Base-by-base conservation (phyloP, 2,329 filamentous ascomycete species). In the Penicillium sp. region DNA sequence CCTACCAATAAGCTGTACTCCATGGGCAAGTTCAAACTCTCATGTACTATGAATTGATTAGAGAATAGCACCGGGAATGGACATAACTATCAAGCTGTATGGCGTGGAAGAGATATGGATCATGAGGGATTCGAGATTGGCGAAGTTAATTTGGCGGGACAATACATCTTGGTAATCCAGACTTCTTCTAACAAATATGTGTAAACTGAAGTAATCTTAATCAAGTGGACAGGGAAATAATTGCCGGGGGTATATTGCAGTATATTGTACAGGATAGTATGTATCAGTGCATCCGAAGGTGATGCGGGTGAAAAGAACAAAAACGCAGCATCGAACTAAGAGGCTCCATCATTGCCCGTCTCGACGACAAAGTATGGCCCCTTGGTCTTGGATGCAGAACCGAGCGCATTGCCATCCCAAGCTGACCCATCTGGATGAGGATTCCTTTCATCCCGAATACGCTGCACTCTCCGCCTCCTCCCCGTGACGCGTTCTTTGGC, bases 301-400 rank as follows among this genome's bases (percentile, higher is more conserved):
- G 23, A 40, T n/a, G 27, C 22, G 18, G 14, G 9, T 7, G 7
- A 6, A 27, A 20, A 28, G 18, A 20, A 20, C 10, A 10, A 22
- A 32, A 18, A 34, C 11, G 22, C 13, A 20, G 18, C 20, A 42
- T 16, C 26, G 11, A 32, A 37, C 35, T 18, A 45, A 7, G 31
- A 34, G 14, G 42, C 9, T 29, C 37, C 40, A 28, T 38, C 16
- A 20, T 48, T 61, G 32, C 58, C 55, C 11, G 62, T 66, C 53
- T 87, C 80, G 2, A 93, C 88, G 6, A 91, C 81, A 57, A 94
- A 91, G 60, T 84, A 94, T 54, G 77, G 80, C 11, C 86, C 87
- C 4, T 78, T 78, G 44, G 75, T 88, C 59, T 78, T 80, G 13
- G 78, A 74, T 0, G 87, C 86, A 44, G 78, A 77, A 1, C 75